These are phyloP conservation scores for Colletotrichum orchidophilum DNA, from an alignment of 2,329 filamentous ascomycete species.

Conservation along the genomic window DNA sequence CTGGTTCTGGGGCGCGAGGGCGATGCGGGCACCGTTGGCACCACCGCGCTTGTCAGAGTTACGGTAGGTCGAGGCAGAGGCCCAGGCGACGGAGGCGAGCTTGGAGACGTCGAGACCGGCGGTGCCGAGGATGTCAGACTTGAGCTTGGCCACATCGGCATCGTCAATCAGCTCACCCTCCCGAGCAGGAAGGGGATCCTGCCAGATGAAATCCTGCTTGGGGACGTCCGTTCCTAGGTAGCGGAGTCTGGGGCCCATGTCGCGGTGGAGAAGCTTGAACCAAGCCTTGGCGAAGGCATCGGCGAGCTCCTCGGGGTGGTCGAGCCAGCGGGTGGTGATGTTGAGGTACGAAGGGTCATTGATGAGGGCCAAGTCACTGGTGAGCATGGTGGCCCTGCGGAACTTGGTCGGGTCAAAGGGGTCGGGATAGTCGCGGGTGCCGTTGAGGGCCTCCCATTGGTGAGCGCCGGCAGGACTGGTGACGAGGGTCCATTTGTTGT, in stretches of 20 bases:
- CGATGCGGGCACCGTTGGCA: conserved; percentile 82
- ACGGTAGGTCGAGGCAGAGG: conserved; percentile 77
- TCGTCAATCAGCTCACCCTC: conserved; percentile 68
- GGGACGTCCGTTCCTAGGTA: conserved; percentile 82
- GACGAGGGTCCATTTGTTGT: conserved; percentile 79
- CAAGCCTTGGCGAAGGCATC: conserved; percentile 78
- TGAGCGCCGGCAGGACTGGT: conserved; percentile 81
- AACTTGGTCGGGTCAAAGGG: conserved; percentile 76
- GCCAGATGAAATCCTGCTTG: conserved; percentile 75
- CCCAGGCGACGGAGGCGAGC: conserved; percentile 74
- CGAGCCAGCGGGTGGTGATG: conserved; percentile 76
- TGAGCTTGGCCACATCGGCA: conserved; percentile 71
- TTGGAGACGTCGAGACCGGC: conserved; percentile 68
- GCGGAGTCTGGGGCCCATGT: conserved; percentile 76
- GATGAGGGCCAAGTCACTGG: conserved; percentile 77
- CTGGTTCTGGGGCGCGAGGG: conserved; percentile 74
- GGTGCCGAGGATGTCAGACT: conserved; percentile 71
- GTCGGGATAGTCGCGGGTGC: conserved; percentile 74
- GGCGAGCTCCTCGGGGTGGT: conserved; percentile 73
- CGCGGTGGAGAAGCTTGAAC: conserved; percentile 87
- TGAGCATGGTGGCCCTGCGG: conserved; percentile 80
- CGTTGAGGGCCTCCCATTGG: conserved; percentile 80
- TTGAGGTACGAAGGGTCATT: conserved; percentile 79
- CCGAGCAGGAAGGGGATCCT: conserved; percentile 74
- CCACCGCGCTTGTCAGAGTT: conserved; percentile 83